Conservation (phyloP, 2,329 filamentous ascomycete species). For the Venturia pyrina region DNA sequence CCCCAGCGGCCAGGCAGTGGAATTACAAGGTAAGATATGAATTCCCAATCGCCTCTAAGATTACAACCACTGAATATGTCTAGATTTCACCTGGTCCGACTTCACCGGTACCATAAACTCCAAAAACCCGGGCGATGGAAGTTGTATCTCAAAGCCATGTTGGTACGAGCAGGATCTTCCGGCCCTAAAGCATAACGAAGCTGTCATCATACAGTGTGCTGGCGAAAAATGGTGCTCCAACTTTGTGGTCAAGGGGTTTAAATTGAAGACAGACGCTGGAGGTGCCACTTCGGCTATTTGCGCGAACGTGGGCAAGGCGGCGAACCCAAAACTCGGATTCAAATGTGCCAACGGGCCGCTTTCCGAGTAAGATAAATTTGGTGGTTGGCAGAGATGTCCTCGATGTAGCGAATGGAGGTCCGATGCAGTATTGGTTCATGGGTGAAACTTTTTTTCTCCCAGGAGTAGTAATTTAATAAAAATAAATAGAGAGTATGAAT, state of each 20-base stretch:
- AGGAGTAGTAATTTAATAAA: too few relatives aligned
- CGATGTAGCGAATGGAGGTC: too few relatives aligned
- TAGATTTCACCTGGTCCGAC: conserved; percentile 32
- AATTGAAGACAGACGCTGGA: conserved; percentile 7
- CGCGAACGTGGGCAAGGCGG: background rate
- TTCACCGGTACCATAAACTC: conserved; percentile 34
- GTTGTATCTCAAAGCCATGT: conserved; percentile 33
- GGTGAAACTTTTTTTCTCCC: too few relatives aligned
- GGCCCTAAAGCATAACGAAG: conserved; percentile 30
- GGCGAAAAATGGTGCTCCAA: conserved; percentile 24
- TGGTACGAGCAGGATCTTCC: conserved; percentile 34
- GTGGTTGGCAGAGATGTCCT: too few relatives aligned
- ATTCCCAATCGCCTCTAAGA: conserved; percentile 21
- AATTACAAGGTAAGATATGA: background rate
- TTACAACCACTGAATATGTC: conserved; percentile 25
- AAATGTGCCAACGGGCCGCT: background rate
- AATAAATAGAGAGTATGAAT: too few relatives aligned
- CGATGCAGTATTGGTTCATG: too few relatives aligned
- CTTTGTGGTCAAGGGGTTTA: conserved; percentile 17
- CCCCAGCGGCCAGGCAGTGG: conserved; percentile 14
- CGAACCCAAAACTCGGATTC: background rate
- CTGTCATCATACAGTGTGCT: conserved; percentile 28
- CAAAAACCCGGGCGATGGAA: conserved; percentile 32
- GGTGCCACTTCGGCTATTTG: background rate
- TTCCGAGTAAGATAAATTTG: too few relatives aligned